A percentile compares a stretch with the other conserved stretches of the same genome.
These are phyloP conservation scores for Conticribra guillardii DNA, from an alignment of 108 stramenopile species.

Conservation along the genomic window DNA sequence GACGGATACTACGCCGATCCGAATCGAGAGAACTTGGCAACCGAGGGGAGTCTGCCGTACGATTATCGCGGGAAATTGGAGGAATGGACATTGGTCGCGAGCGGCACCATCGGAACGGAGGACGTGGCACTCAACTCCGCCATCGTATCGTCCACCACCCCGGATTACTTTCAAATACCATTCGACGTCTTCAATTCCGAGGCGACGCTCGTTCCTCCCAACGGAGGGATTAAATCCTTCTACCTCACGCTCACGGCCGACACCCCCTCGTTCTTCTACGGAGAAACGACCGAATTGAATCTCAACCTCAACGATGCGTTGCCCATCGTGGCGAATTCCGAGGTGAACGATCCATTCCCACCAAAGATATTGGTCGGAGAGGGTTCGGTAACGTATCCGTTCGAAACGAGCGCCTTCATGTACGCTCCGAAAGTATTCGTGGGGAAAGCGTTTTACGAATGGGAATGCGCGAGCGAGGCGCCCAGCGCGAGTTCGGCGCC, in stretches of 20 bases:
- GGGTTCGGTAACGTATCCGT: constrained; percentile 8
- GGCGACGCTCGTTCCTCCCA: constrained; percentile 9
- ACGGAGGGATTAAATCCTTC: constrained; percentile 35
- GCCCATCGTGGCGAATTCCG: not conserved
- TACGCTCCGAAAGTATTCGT: constrained; percentile 17
- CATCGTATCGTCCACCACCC: not conserved
- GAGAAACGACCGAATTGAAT: not conserved
- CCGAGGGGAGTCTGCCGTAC: not conserved
- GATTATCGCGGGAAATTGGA: constrained; percentile 33
- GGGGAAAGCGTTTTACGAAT: constrained; percentile 21
- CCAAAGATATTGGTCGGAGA: constrained; percentile 36
- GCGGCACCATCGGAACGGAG: not conserved
- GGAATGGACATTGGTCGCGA: constrained; percentile 11
- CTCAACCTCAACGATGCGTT: constrained; percentile 4
- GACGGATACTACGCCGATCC: constrained; percentile 34
- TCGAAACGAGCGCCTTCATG: not conserved
- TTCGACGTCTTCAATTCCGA: not conserved
- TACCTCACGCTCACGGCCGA: constrained; percentile 13
- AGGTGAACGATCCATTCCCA: not conserved
- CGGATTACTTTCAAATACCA: constrained; percentile 21
- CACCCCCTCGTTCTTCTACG: not conserved
- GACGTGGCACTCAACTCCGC: constrained; percentile 8
- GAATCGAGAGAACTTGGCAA: not conserved
- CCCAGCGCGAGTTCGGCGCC: constrained; percentile 18
- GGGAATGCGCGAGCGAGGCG: constrained; percentile 11